phyloP scores from a whole-genome alignment of 768 basidiomycete species.

The Collybia sordida region DNA sequence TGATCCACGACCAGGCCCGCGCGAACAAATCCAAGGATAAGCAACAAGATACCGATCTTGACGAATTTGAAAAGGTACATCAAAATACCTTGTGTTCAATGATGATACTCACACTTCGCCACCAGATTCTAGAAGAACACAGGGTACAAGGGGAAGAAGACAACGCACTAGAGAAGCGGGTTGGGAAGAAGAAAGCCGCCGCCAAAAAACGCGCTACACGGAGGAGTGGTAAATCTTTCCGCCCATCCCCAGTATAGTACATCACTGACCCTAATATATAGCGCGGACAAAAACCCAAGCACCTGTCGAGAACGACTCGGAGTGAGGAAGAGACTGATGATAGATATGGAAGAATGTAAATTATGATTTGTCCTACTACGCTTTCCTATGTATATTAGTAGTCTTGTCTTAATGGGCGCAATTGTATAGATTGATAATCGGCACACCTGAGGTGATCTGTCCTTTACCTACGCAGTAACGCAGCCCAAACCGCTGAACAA shows the following conservation, averaged over 20 bases:
- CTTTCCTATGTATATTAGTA: background rate
- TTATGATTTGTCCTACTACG: background rate
- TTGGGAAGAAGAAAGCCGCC: conserved; percentile 80
- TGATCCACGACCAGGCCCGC: conserved; percentile 55
- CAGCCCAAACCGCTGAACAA: conserved; percentile 49
- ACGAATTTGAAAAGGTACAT: conserved; percentile 86
- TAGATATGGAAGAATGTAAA: background rate
- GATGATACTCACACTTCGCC: background rate
- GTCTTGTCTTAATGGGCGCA: too few relatives aligned
- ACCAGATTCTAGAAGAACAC: conserved; percentile 81
- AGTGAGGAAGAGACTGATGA: conserved; percentile 5
- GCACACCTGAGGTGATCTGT: conserved; percentile 27
- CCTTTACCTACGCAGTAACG: too few relatives aligned
- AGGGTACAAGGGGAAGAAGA: conserved; percentile 88
- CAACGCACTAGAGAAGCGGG: conserved; percentile 84
- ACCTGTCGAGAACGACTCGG: conserved; percentile 13
- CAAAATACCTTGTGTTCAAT: background rate
- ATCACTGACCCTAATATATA: conserved; percentile 2
- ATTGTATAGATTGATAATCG: too few relatives aligned
- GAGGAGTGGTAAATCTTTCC: conserved; percentile 29
- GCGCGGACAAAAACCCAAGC: conserved; percentile 12
- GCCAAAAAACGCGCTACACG: conserved; percentile 66
- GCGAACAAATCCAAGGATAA: conserved; percentile 90
- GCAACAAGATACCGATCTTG: conserved; percentile 81
- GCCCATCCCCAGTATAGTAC: background rate